Percentiles rank a stretch among this genome's conserved stretches.
Evolutionary conservation across 306 rosid species (phyloP).

Genomic region (Prunus davidiana): DNA sequence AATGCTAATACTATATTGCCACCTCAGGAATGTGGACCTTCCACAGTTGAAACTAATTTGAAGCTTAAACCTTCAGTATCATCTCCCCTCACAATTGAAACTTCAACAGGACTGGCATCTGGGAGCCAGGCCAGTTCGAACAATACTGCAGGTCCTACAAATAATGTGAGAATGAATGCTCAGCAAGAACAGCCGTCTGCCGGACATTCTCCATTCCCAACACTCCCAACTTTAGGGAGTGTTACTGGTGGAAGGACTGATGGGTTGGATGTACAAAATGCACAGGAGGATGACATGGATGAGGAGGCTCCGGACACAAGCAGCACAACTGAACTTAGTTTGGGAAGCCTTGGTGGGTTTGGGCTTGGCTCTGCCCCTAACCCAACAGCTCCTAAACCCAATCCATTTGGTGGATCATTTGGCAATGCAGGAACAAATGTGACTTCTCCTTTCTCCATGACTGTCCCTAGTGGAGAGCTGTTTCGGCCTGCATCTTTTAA

Average conservation of each 20-base stretch:
- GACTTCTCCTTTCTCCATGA: constrained; percentile 39
- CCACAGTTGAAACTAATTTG: constrained; percentile 28
- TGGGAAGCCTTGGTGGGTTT: constrained; percentile 63
- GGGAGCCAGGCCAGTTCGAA: constrained; percentile 22
- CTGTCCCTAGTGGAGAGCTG: constrained; percentile 62
- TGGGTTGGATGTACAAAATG: constrained; percentile 38
- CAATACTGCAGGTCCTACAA: constrained; percentile 23
- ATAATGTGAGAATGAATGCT: constrained; percentile 28
- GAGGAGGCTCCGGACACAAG: constrained; percentile 85
- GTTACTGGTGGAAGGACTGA: constrained; percentile 37
- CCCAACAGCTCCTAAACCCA: constrained; percentile 52
- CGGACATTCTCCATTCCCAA: constrained; percentile 38
- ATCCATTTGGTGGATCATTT: constrained; percentile 77
- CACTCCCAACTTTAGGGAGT: constrained; percentile 36
- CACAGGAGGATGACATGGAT: constrained; percentile 85
- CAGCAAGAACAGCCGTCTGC: constrained; percentile 41
- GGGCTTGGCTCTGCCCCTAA: constrained; percentile 52
- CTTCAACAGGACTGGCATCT: constrained; percentile 23
- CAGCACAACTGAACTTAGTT: constrained; percentile 42
- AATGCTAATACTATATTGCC: constrained; percentile 33
- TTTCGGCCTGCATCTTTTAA: constrained; percentile 85
- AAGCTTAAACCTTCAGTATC: constrained; percentile 32
- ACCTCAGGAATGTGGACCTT: constrained; percentile 28
- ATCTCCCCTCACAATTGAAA: constrained; percentile 12
- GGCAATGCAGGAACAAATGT: constrained; percentile 40